Conservation (phyloP, 768 basidiomycete genomes). For the Tephrocybe sp. region DNA sequence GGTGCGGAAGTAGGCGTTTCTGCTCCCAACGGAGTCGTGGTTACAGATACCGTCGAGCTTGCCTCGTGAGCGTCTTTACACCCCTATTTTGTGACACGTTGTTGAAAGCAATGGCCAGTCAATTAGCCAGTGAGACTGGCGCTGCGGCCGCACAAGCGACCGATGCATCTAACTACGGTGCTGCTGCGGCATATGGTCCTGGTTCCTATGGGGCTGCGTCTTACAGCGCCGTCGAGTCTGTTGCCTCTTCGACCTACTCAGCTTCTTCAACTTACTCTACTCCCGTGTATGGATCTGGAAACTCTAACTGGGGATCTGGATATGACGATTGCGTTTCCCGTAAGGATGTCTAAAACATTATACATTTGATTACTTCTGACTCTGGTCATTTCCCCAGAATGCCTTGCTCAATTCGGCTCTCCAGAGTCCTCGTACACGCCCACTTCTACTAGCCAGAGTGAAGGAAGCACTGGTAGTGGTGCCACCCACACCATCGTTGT, state of each 20-base stretch:
- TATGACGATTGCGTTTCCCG: constrained; percentile 72
- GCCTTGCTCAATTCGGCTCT: constrained; percentile 56
- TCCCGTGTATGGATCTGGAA: constrained; percentile 63
- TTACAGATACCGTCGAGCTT: constrained; percentile 37
- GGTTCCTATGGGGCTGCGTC: constrained; percentile 11
- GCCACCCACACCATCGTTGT: constrained; percentile 75
- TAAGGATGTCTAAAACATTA: constrained; percentile 32
- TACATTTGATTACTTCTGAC: background rate
- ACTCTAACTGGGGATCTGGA: constrained; percentile 50
- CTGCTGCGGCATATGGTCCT: constrained; percentile 18
- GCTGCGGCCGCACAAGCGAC: background rate
- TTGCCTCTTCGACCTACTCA: constrained; percentile 22
- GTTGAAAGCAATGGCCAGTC: constrained; percentile 1
- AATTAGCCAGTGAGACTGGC: constrained; percentile 6
- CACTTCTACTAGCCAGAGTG: constrained; percentile 27
- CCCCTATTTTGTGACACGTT: background rate
- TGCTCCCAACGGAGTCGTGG: constrained; percentile 42
- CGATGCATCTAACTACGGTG: constrained; percentile 3
- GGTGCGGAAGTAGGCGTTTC: constrained; percentile 39
- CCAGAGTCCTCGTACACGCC: constrained; percentile 33
- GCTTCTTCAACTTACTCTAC: constrained; percentile 32
- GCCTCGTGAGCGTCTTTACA: constrained; percentile 30
- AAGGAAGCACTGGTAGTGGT: constrained; percentile 43
- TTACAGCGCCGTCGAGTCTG: constrained; percentile 19
- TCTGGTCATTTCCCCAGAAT: constrained; percentile 42